Conservation (phyloP, 768 basidiomycete species). For the Lepiota subincarnata region DNA sequence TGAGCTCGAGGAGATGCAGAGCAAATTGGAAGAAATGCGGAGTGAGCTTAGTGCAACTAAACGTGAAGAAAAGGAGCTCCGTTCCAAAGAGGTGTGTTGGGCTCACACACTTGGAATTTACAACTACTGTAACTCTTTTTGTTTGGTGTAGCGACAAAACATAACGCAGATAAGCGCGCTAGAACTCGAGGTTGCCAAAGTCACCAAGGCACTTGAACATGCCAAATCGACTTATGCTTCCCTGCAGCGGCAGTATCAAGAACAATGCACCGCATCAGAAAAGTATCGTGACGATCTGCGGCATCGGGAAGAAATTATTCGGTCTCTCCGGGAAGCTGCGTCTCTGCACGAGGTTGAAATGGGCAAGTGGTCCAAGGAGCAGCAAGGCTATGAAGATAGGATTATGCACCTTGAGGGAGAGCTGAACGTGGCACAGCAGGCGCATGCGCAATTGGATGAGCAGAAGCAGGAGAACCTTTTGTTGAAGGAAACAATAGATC, state of each 20-base stretch:
- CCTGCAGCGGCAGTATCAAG: constrained; percentile 84
- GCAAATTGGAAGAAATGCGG: constrained; percentile 69
- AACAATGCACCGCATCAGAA: constrained; percentile 83
- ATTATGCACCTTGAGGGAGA: constrained; percentile 70
- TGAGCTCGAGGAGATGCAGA: constrained; percentile 80
- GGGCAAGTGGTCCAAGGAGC: constrained; percentile 56
- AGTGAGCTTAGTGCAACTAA: constrained; percentile 76
- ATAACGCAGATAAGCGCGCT: constrained; percentile 61
- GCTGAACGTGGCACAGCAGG: constrained; percentile 62
- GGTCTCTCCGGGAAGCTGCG: constrained; percentile 55
- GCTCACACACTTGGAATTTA: constrained; percentile 4
- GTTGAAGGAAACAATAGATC: constrained; percentile 94
- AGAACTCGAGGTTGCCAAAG: constrained; percentile 76
- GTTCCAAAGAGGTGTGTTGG: constrained; percentile 73
- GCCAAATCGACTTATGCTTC: constrained; percentile 69
- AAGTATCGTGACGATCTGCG: constrained; percentile 72
- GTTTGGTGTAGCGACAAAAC: constrained; percentile 50
- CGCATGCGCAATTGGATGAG: constrained; percentile 73
- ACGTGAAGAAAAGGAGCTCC: constrained; percentile 90
- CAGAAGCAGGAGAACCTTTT: constrained; percentile 94
- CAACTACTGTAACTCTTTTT: constrained; percentile 1
- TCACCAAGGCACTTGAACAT: constrained; percentile 70
- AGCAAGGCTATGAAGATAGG: constrained; percentile 67
- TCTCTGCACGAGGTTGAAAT: constrained; percentile 62
- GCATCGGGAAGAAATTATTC: constrained; percentile 69